Percentiles rank a stretch among this genome's conserved stretches.
Evolutionary conservation across 2,329 filamentous ascomycete species (phyloP).

Genomic region (Pezicula neosporulosa): DNA sequence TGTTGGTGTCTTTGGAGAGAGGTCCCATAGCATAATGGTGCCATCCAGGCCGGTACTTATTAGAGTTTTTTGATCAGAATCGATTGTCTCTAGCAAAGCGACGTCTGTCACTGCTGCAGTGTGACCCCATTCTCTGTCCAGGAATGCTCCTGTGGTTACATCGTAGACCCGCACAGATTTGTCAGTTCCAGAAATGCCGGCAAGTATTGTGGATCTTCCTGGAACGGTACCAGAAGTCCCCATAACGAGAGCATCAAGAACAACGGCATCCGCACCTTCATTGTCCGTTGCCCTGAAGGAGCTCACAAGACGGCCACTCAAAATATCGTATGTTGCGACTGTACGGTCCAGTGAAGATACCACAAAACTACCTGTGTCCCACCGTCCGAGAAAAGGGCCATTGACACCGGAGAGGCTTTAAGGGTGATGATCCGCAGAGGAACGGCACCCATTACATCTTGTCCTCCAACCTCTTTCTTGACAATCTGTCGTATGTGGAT

Average conservation of each 20-base stretch:
- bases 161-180: conserved; percentile 94
- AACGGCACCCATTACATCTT: conserved; percentile 69
- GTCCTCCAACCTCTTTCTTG: conserved; percentile 57
- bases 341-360: conserved; percentile 60
- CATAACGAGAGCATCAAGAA: conserved; percentile 74
- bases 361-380: conserved; percentile 43
- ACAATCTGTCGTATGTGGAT: conserved; percentile 79
- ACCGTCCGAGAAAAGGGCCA: conserved; percentile 65
- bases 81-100: conserved; percentile 58
- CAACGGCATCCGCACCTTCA: conserved; percentile 75
- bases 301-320: conserved; percentile 64
- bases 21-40: conserved; percentile 73
- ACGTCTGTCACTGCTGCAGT: conserved; percentile 91
- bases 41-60: conserved; percentile 78
- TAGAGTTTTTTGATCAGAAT: conserved; percentile 52
- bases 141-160: conserved; percentile 67
- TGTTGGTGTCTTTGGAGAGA: conserved; percentile 20
- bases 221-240: conserved; percentile 52
- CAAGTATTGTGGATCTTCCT: conserved; percentile 60
- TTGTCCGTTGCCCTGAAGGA: conserved; percentile 83
- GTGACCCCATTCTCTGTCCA: conserved; percentile 91
- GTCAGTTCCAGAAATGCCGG: conserved; percentile 90
- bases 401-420: conserved; percentile 83
- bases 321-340: conserved; percentile 58
- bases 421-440: conserved; percentile 74